phyloP scores from a whole-genome alignment of 78 protist species.

The Protostelium mycophagum region DNA sequence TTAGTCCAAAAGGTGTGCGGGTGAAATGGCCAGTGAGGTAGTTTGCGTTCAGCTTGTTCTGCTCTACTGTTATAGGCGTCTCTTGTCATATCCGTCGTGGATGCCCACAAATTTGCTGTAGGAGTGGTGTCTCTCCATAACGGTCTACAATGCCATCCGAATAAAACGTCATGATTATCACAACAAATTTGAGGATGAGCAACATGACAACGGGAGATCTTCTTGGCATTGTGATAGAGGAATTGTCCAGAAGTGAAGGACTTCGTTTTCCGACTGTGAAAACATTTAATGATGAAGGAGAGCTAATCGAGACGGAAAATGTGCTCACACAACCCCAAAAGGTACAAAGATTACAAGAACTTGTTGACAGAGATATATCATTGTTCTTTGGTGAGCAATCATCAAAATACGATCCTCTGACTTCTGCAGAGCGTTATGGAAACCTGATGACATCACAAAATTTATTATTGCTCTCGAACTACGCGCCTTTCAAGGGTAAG shows the following conservation, averaged over 20 bases:
- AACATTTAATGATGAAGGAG: not conserved
- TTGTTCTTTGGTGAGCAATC: not conserved
- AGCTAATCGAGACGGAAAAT: not conserved
- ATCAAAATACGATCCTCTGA: not conserved
- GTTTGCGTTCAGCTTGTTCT: too few relatives aligned
- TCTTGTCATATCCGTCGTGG: too few relatives aligned
- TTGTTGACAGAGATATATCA: not conserved
- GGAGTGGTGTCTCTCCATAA: too few relatives aligned
- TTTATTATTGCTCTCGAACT: not conserved
- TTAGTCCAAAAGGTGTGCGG: too few relatives aligned
- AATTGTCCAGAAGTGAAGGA: not conserved
- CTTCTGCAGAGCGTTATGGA: not conserved
- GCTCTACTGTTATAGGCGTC: too few relatives aligned
- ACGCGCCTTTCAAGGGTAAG: not conserved
- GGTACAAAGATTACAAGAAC: not conserved
- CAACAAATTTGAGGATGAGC: too few relatives aligned
- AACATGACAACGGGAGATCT: too few relatives aligned
- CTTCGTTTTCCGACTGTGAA: not conserved
- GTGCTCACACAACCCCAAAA: not conserved
- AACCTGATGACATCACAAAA: not conserved
- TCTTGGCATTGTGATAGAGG: too few relatives aligned
- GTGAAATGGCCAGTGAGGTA: too few relatives aligned
- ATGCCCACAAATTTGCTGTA: too few relatives aligned
- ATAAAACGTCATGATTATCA: too few relatives aligned
- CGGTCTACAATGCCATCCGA: too few relatives aligned